Conservation (phyloP, 345 rosid species). For the Fremontodendron californicum region DNA sequence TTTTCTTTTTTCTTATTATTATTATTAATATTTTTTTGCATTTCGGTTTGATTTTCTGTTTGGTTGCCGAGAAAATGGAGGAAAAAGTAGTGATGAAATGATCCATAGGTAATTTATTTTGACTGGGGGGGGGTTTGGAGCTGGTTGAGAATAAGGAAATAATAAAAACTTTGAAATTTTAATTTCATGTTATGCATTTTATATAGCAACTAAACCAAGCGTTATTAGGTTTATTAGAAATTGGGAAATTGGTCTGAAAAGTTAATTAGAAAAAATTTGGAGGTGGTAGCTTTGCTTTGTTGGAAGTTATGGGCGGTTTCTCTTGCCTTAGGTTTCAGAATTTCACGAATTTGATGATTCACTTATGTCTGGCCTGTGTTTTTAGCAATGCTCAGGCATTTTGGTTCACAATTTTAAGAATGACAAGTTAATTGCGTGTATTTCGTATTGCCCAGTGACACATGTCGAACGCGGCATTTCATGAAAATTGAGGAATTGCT, state of each 20-base stretch:
- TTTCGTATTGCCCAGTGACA: neutral
- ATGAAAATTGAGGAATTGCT: neutral
- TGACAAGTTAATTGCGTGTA: neutral
- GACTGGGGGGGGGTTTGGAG: neutral
- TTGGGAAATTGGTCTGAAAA: neutral
- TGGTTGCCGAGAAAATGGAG: conserved; percentile 14
- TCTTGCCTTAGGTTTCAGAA: conserved; percentile 1
- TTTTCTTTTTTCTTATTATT: neutral
- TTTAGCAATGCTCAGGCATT: neutral
- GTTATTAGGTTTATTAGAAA: neutral
- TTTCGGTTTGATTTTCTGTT: conserved; percentile 2
- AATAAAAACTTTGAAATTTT: neutral
- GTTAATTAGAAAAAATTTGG: neutral
- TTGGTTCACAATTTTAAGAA: neutral
- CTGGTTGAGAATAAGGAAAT: neutral
- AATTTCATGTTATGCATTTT: neutral
- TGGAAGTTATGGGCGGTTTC: conserved; percentile 1
- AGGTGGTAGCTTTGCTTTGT: conserved; percentile 4
- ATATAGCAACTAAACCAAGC: neutral
- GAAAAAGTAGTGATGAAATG: neutral
- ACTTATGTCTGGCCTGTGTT: neutral
- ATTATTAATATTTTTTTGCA: neutral
- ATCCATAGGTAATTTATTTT: neutral
- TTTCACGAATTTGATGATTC: neutral
- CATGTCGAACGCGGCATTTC: neutral